Evolutionary conservation across 352 stramenopile genomes (phyloP), one percentile per base, ranked within the genome.

Genomic region (Phytopythium helicoides): DNA sequence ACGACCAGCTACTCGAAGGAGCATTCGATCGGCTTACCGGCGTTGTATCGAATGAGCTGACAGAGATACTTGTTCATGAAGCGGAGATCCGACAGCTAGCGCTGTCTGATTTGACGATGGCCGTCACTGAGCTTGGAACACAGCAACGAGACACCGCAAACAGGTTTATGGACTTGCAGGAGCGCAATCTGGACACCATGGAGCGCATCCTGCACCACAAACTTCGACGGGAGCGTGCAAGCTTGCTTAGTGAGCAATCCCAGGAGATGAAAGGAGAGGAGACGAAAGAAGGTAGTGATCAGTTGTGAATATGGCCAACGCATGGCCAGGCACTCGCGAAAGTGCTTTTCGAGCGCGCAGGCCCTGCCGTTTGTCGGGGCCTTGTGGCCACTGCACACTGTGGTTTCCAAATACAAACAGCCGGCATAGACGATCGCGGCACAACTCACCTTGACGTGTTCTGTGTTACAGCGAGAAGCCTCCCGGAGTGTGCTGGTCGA

Each of bases 171-270:
- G 56, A 83, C 61, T 54, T 91, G 22, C 76, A 89, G 47, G 73
- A 88, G 56, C 81, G 85, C 37, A 68, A 85, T n/a, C 49, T 91
- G 3, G 71, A 87, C 22, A 69, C 83, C 37, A 78, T 82, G 71
- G 63, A 88, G 48, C 60, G 62, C 21, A 78, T 91, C 6, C 25
- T 91, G 54, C 63, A 82, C 36, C 53, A 81, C 37, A 79, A 71
- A 47, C 41, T 81, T 40, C 69, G 71, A 33, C 69, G 65, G 36
- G 63, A 73, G 45, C 42, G 28, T 23, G 16, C n/a, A 11, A 34
- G 18, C 57, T 49, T 53, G 47, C 57, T 14, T 34, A 46, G 26
- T 58, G 59, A 26, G n/a, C 21, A 38, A 16, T 41, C 50, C 0
- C 19, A 42, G 3, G 34, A 38, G 3, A 41, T n/a, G 9, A 19